Evolutionary conservation across 2,329 filamentous ascomycete species (phyloP).

Genomic region (Fusarium stilboides): DNA sequence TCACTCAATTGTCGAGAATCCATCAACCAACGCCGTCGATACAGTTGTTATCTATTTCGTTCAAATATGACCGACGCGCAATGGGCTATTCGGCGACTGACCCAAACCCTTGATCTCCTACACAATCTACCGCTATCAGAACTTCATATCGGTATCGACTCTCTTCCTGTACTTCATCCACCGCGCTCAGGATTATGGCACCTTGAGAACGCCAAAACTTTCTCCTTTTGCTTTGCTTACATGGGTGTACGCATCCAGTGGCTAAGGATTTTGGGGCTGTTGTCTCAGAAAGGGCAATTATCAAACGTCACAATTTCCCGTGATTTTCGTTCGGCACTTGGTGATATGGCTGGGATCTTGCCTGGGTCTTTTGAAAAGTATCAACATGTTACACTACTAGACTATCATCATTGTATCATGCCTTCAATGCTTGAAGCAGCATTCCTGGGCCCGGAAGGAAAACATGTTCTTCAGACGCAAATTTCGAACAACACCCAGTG

Average conservation of each 20-base stretch:
- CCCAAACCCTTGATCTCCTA: background rate
- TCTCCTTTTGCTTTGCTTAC: background rate
- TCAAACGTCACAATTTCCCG: accelerated
- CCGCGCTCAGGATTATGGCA: accelerated
- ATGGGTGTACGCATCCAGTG: background rate
- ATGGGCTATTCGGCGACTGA: background rate
- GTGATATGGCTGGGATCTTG: background rate
- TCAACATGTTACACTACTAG: too few relatives aligned
- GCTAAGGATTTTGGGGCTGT: background rate
- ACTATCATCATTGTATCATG: background rate
- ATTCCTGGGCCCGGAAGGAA: background rate
- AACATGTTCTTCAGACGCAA: accelerated
- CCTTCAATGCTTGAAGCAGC: background rate
- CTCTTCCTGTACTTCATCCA: too few relatives aligned
- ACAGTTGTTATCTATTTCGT: background rate
- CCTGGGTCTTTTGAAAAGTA: too few relatives aligned
- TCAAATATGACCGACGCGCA: background rate
- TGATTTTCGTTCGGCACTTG: accelerated
- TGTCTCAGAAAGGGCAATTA: background rate
- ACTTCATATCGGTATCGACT: too few relatives aligned
- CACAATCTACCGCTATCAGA: too few relatives aligned
- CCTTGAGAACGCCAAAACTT: accelerated
- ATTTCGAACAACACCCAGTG: background rate
- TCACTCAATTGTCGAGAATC: background rate
- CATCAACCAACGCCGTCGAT: background rate